Percentiles rank a stretch among this genome's conserved stretches.
Conservation (phyloP, 768 basidiomycete species). For the Phlebiopsis gigantea region DNA sequence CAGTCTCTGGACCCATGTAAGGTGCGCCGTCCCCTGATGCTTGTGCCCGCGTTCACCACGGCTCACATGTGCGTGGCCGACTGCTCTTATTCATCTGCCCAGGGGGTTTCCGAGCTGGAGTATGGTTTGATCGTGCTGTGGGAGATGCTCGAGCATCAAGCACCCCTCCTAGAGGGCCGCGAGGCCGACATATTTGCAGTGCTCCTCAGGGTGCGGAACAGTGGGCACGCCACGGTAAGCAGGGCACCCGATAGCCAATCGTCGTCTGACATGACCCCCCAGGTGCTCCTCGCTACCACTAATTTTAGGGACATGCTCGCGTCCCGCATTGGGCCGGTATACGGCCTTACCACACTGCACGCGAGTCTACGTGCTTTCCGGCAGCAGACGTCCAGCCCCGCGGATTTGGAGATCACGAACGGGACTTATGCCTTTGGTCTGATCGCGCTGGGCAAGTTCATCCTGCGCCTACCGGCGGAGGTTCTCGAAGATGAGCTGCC, state of each 20-base stretch:
- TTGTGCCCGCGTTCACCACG: no score
- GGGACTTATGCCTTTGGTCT: slow-evolving; percentile 78
- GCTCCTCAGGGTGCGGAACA: slow-evolving; percentile 68
- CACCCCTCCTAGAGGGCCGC: slow-evolving; percentile 66
- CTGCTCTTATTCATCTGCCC: not conserved
- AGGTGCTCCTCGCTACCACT: slow-evolving; percentile 83
- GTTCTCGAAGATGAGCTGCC: slow-evolving; percentile 87
- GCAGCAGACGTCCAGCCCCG: slow-evolving; percentile 37
- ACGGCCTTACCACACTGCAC: slow-evolving; percentile 80
- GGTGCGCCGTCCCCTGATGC: slow-evolving; percentile 34
- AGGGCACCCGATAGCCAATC: not conserved
- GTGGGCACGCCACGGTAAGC: slow-evolving; percentile 59
- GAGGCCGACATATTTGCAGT: slow-evolving; percentile 73
- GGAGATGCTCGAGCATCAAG: slow-evolving; percentile 79
- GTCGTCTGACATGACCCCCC: not conserved
- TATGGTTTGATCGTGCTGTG: slow-evolving; percentile 79
- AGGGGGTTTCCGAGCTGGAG: slow-evolving; percentile 65
- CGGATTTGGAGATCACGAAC: slow-evolving; percentile 51
- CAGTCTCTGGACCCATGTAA: slow-evolving; percentile 55
- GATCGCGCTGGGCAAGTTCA: slow-evolving; percentile 78
- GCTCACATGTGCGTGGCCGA: no score
- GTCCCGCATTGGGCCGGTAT: slow-evolving; percentile 72
- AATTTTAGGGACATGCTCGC: slow-evolving; percentile 74
- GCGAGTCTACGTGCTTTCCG: slow-evolving; percentile 64
- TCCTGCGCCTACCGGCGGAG: slow-evolving; percentile 73